Conservation (phyloP, 352 stramenopile species). For the Peronospora destructor region DNA sequence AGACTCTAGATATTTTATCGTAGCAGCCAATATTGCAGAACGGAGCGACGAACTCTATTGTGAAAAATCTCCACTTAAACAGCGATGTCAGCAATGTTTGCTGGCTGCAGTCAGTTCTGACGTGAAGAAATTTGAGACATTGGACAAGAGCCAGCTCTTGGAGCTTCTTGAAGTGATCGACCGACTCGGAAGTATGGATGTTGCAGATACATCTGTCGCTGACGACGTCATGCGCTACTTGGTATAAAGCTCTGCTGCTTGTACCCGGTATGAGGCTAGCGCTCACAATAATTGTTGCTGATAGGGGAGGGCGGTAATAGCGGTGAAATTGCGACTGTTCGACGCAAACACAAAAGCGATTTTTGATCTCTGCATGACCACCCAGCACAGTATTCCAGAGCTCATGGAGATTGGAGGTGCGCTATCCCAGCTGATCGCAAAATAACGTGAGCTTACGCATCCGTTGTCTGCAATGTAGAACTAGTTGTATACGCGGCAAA, state of each 20-base stretch:
- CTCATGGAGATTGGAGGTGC: constrained; percentile 55
- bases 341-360: constrained; percentile 49
- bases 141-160: constrained; percentile 31
- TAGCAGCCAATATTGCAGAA: constrained; percentile 52
- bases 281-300: constrained; percentile 4
- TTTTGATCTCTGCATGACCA: constrained; percentile 44
- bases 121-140: constrained; percentile 47
- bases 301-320: constrained; percentile 43
- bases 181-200: constrained; percentile 26
- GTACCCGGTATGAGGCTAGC: not conserved
- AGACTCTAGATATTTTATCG: constrained; percentile 41
- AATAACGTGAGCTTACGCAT: not conserved
- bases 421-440: not conserved
- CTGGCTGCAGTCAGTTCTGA: constrained; percentile 49
- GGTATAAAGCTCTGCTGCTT: constrained; percentile 18
- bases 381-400: constrained; percentile 25
- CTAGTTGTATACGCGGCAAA: constrained; percentile 50
- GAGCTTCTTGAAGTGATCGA: constrained; percentile 39
- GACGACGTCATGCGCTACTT: constrained; percentile 28
- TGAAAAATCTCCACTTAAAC: constrained; percentile 30
- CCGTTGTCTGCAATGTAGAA: constrained; percentile 37
- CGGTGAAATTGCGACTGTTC: constrained; percentile 52
- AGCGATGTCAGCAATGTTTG: constrained; percentile 39
- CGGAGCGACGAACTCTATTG: constrained; percentile 35
- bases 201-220: constrained; percentile 6